Conservation (phyloP, 352 stramenopile genomes). For the Pythium rhizo-oryzae region DNA sequence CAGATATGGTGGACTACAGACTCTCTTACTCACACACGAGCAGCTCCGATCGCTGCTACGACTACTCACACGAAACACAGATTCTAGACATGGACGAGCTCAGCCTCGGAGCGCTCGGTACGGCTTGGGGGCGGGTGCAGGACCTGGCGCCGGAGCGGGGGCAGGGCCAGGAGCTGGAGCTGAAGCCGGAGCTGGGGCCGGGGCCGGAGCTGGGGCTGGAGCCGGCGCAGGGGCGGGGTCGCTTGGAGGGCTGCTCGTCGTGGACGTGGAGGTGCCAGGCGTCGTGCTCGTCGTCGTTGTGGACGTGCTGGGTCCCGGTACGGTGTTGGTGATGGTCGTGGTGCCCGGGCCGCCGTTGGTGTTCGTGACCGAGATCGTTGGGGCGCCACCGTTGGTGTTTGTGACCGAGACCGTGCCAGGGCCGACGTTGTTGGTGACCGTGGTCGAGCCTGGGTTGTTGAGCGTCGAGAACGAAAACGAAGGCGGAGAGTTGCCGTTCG, state of each 20-base stretch:
- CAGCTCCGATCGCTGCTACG: neutral
- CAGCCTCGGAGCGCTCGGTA: slow-evolving; percentile 17
- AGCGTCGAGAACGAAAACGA: neutral
- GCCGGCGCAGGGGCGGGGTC: neutral
- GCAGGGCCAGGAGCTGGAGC: neutral
- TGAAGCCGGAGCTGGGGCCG: neutral
- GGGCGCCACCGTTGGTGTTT: slow-evolving; percentile 7
- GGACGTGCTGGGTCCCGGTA: neutral
- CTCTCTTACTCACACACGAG: neutral
- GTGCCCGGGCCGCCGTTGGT: neutral
- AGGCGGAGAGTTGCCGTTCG: neutral
- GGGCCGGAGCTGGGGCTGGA: neutral
- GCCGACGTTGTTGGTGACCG: slow-evolving; percentile 15
- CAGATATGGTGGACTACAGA: neutral
- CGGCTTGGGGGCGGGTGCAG: slow-evolving; percentile 3
- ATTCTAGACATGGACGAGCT: neutral
- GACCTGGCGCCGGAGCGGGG: neutral
- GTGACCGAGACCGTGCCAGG: neutral
- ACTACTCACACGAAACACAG: neutral
- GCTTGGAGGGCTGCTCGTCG: neutral
- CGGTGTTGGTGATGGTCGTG: slow-evolving; percentile 1
- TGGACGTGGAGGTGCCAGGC: slow-evolving; percentile 5
- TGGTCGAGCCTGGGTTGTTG: slow-evolving; percentile 7
- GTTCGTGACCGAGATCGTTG: neutral
- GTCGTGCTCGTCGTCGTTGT: slow-evolving; percentile 1